A percentile compares a stretch with the other conserved stretches of the same genome.
These are phyloP conservation scores for Tuber indicum DNA, from an alignment of 495 filamentous ascomycete genomes.

Conservation along the genomic window DNA sequence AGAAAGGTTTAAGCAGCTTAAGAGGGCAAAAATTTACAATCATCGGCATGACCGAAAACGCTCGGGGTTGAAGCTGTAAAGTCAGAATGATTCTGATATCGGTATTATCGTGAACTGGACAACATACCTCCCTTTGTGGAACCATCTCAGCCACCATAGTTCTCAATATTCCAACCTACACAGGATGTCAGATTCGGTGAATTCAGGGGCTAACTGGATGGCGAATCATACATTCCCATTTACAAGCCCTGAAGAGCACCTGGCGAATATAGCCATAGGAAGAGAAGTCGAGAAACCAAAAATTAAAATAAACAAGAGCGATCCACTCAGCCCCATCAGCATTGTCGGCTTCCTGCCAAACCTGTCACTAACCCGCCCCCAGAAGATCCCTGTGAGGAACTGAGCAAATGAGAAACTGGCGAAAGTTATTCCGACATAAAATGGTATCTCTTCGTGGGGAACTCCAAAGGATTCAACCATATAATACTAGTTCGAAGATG, in stretches of 20 bases:
- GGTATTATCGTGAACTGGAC: not conserved
- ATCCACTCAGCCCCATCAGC: constrained; percentile 69
- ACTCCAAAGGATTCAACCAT: constrained; percentile 49
- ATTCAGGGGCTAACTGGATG: not conserved
- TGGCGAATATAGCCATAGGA: constrained; percentile 68
- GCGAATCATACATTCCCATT: constrained; percentile 61
- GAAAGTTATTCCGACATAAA: constrained; percentile 83
- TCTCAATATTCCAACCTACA: constrained; percentile 62
- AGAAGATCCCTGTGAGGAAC: constrained; percentile 75
- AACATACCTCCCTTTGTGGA: constrained; percentile 48
- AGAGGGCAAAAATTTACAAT: constrained; percentile 56
- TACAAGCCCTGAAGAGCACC: constrained; percentile 68
- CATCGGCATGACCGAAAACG: constrained; percentile 72
- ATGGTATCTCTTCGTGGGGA: constrained; percentile 66
- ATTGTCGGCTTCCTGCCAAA: constrained; percentile 83
- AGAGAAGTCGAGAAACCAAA: constrained; percentile 79
- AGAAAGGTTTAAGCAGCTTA: constrained; percentile 43
- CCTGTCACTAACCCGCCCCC: constrained; percentile 75
- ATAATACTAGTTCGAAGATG: constrained; percentile 44
- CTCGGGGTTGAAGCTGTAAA: constrained; percentile 67
- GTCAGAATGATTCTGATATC: constrained; percentile 51
- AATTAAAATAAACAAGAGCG: constrained; percentile 70
- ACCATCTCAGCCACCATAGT: constrained; percentile 75
- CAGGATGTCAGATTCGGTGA: constrained; percentile 3
- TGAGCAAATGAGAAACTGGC: constrained; percentile 78